Base-by-base conservation (phyloP, 768 basidiomycete species). In the Xerocomellus chrysenteron region DNA sequence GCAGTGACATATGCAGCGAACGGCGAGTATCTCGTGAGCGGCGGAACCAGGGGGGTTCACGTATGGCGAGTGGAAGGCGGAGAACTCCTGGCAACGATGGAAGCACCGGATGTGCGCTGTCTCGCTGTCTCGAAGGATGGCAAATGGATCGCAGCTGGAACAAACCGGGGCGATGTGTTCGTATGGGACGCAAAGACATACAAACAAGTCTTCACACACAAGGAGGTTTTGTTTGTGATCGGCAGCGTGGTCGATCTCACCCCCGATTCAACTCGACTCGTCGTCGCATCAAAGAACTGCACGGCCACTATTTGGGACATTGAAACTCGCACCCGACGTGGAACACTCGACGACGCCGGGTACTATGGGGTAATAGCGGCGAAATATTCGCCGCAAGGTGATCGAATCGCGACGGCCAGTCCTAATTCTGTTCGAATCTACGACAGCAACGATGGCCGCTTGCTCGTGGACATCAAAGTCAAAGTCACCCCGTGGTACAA, bases 221-320 rank as follows among this genome's bases (percentile, higher is more conserved):
- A 32, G 10, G 10, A 32, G 11, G 10, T 10, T 3, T 11, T 32
- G 32, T 32, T 32, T 5, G 28, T 28, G 28, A 28, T 28, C 6
- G 32, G 32, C 32, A 11, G 32, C 32, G 11, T 11, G 30, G 17
- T 58, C 26, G 57, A 58, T 26, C 54, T 54, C 47, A 49, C 57
- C n/a, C 52, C 57, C 13, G 48, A 58, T 47, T 36, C 52, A 21
- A 55, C 47, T 0, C 47, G 40, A 4, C 42, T 58, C n/a, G 42
- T 58, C n/a, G 42, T 54, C n/a, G 37, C 24, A 16, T 21, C 30
- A 5, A 4, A 3, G 1, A 12, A 53, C 5, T 4, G 14, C 28
- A 55, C 33, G 4, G 47, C 32, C 0, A 46, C 26, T 2, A 14
- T 58, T 16, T 58, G 47, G 54, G 26, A 55, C 19, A 2, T 53